Evolutionary conservation across 805 yeast genomes (phyloP), one percentile per base, ranked within the genome.

Genomic region (Yamadazyma endophytica): DNA sequence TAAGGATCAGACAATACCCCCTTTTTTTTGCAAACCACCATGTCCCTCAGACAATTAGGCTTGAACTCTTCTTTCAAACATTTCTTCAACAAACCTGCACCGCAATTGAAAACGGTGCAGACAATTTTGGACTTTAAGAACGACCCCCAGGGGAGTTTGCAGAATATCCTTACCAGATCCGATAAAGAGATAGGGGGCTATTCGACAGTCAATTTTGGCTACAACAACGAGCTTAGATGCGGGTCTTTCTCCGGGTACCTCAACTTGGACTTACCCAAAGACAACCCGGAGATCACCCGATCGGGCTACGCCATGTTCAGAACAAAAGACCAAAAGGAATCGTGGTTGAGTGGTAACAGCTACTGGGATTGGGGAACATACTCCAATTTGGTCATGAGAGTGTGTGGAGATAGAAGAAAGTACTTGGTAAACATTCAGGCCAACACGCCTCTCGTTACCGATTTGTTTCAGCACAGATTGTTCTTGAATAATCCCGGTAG

Each of bases 271-370:
- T 69, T 82, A 21, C 92, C 68, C 13, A 67, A 71, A 32, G 72
- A 73, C 39, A 66, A 77, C 29, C 84, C 86, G 1, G 79, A 78
- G 30, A 73, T 83, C 14, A 68, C 73, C 12, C 64, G 77, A 38
- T 72, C 81, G 13, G 95, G 95, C 5, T 77, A 77, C 62, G 85
- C 94, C 21, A 84, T 86, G 94, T 84, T 82, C 58, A 70, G 94
- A 40, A 85, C 95, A 0, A 71, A 64, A 43, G 85, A 83, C 48
- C 75, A 74, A 52, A 65, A 68, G 41, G 70, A 58, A 46, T 59
- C 56, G 40, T 65, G 74, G 77, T 46, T 70, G 58, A 61, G 52
- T 65, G 75, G 71, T 8, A 52, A 62, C 38, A 48, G 58, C 24
- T 64, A 57, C 60, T 79, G 87, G 87, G 87, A 85, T 52, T 79